Evolutionary conservation across 139 green algal species (phyloP).

Genomic region (Chara braunii): DNA sequence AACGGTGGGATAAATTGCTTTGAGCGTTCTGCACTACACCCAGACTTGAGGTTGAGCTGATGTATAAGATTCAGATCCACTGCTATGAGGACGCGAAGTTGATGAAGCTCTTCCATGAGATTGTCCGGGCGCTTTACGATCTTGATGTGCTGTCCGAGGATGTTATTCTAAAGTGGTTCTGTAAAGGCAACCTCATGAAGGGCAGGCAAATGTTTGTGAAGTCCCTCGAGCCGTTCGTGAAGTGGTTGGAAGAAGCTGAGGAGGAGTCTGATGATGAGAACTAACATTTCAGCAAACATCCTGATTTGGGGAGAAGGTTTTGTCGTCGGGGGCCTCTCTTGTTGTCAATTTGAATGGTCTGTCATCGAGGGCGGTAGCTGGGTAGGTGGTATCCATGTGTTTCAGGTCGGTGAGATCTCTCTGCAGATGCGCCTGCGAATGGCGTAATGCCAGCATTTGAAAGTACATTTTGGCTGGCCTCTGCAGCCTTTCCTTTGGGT

Average conservation of each 20-base stretch:
- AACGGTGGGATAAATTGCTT: slow-evolving; percentile 70
- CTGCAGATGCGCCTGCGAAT: too few species aligned
- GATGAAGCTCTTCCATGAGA: slow-evolving; percentile 82
- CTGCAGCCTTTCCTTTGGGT: too few species aligned
- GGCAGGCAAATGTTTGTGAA: slow-evolving; percentile 77
- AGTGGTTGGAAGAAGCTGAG: slow-evolving; percentile 89
- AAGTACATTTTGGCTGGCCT: too few species aligned
- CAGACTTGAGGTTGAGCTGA: slow-evolving; percentile 73
- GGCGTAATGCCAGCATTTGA: too few species aligned
- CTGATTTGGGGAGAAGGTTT: too few species aligned
- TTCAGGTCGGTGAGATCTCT: too few species aligned
- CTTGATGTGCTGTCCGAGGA: slow-evolving; percentile 81
- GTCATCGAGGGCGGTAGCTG: too few species aligned
- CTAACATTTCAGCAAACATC: too few species aligned
- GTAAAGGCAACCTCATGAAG: slow-evolving; percentile 42
- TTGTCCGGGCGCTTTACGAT: slow-evolving; percentile 84
- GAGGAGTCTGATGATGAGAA: too few species aligned
- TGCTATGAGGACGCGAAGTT: slow-evolving; percentile 93
- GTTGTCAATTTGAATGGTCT: too few species aligned
- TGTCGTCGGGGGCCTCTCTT: too few species aligned
- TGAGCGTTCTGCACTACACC: slow-evolving; percentile 50
- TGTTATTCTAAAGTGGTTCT: slow-evolving; percentile 72
- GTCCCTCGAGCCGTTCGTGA: slow-evolving; percentile 92
- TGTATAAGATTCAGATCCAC: slow-evolving; percentile 67
- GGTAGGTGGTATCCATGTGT: too few species aligned